Evolutionary conservation across 257 asterid genomes (phyloP).

Genomic region (Nicotiana attenuata): DNA sequence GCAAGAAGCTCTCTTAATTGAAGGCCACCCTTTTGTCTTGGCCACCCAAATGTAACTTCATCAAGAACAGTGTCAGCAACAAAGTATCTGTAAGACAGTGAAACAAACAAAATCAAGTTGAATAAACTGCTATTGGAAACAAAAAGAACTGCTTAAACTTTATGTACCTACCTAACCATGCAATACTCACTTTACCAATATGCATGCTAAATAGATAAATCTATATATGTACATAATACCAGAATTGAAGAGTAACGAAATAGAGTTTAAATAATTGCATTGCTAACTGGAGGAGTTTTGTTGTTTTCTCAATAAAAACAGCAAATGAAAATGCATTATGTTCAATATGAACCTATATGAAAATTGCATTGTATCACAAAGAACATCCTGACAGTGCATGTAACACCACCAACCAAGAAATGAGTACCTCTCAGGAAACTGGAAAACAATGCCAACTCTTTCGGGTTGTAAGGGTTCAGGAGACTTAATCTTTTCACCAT

Average conservation of each 20-base stretch:
- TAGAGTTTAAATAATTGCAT: background rate
- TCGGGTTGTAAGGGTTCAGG: conserved; percentile 51
- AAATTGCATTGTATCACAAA: background rate
- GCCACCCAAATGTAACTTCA: conserved; percentile 95
- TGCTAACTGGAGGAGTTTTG: background rate
- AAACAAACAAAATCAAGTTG: conserved; percentile 8
- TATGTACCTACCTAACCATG: background rate
- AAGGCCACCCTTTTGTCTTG: conserved; percentile 71
- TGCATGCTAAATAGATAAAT: background rate
- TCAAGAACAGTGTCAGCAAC: conserved; percentile 86
- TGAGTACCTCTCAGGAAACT: conserved; percentile 90
- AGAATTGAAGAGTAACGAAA: background rate
- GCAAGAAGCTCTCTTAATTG: conserved; percentile 81
- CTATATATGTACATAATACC: background rate
- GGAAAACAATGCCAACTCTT: conserved; percentile 95
- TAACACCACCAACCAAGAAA: background rate
- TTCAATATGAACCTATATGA: background rate
- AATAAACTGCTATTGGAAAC: conserved; percentile 12
- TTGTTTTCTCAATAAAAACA: background rate
- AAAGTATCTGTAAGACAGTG: conserved; percentile 52
- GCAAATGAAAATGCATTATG: background rate
- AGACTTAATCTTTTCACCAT: conserved; percentile 50
- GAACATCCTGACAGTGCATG: background rate
- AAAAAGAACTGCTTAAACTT: background rate
- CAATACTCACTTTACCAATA: background rate